Conservation (phyloP, 306 rosid genomes). For the Trichosanthes cucumerina region DNA sequence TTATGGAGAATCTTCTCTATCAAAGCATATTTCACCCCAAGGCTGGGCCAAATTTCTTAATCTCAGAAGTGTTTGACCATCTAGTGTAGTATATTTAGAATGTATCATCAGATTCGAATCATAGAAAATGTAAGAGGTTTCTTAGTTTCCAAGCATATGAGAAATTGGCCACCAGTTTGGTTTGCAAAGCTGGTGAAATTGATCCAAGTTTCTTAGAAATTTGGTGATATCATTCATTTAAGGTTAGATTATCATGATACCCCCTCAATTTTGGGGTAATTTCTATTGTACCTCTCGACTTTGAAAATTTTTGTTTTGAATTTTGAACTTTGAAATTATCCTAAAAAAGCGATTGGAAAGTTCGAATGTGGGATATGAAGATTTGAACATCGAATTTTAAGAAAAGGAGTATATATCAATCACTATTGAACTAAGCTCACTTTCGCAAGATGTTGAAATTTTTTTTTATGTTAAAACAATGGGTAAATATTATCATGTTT, state of each 20-base stretch:
- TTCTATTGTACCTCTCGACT: not conserved
- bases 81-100: not conserved
- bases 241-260: not conserved
- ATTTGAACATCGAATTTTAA: too few relatives aligned
- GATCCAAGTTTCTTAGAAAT: not conserved
- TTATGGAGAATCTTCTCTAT: not conserved
- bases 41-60: not conserved
- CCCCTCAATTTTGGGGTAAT: not conserved
- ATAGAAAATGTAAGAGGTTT: not conserved
- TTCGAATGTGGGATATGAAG: too few relatives aligned
- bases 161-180: not conserved
- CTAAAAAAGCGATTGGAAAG: too few relatives aligned
- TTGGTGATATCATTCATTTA: too few relatives aligned
- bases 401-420: too few relatives aligned
- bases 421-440: too few relatives aligned
- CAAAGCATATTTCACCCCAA: not conserved
- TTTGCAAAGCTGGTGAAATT: not conserved
- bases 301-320: too few relatives aligned
- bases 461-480: too few relatives aligned
- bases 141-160: not conserved
- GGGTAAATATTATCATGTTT: too few relatives aligned
- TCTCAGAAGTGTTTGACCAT: not conserved
- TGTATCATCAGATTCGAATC: not conserved
- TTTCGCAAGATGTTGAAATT: too few relatives aligned
- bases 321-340: too few relatives aligned